These are phyloP conservation scores for Omphalotus guepiniiformis DNA, from an alignment of 768 basidiomycete species.

Conservation along the genomic window DNA sequence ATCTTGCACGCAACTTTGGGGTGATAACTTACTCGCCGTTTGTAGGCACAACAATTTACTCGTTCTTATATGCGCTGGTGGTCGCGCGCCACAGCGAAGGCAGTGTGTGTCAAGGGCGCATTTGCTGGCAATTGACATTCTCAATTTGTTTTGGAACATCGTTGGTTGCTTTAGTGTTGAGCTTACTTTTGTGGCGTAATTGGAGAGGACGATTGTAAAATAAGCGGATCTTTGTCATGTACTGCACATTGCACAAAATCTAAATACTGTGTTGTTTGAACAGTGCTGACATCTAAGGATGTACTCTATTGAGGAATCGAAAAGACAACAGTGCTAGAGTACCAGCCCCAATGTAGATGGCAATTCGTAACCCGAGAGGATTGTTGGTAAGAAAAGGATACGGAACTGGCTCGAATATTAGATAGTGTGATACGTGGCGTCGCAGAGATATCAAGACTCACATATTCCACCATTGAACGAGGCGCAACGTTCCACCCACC, in stretches of 20 bases:
- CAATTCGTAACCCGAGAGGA: constrained; percentile 43
- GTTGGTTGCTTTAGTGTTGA: constrained; percentile 38
- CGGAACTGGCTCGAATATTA: constrained; percentile 47
- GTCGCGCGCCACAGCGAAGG: constrained; percentile 45
- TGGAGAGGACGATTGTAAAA: constrained; percentile 58
- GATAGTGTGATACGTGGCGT: not conserved
- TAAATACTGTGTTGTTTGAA: too few species aligned
- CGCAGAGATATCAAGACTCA: constrained; percentile 11
- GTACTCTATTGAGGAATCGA: constrained; percentile 54
- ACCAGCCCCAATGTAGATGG: constrained; percentile 55
- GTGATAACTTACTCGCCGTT: constrained; percentile 73
- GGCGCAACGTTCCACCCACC: constrained; percentile 68
- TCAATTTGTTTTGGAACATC: constrained; percentile 41
- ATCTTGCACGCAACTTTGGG: constrained; percentile 75
- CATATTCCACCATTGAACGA: constrained; percentile 59
- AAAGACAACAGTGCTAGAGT: constrained; percentile 54
- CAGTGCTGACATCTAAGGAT: too few species aligned
- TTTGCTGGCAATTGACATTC: constrained; percentile 70
- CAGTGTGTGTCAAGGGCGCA: constrained; percentile 48
- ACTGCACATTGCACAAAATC: too few species aligned
- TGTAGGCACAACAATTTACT: constrained; percentile 69
- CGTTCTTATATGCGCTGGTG: constrained; percentile 74
- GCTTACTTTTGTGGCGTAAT: constrained; percentile 52
- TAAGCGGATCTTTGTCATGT: not conserved
- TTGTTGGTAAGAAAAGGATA: constrained; percentile 79